Conservation (phyloP, 306 rosid species). For the Citrullus amarus region DNA sequence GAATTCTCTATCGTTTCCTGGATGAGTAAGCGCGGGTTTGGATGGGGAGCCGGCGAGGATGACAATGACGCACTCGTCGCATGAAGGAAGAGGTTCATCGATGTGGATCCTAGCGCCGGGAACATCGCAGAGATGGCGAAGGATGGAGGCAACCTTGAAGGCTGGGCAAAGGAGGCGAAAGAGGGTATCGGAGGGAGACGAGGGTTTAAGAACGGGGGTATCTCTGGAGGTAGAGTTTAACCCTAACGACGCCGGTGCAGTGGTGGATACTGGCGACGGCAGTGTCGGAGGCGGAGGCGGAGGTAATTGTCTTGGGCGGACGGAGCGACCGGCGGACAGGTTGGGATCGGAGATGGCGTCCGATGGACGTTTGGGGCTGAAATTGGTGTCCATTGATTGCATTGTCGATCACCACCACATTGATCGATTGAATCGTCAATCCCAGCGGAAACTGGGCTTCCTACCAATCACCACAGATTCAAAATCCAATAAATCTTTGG, state of each 20-base stretch:
- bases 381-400: conserved; percentile 14
- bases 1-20: conserved; percentile 4
- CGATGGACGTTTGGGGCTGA: conserved; percentile 23
- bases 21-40: conserved; percentile 2
- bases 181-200: conserved; percentile 22
- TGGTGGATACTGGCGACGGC: background rate
- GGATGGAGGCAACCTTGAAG: conserved; percentile 22
- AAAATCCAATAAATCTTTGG: too few relatives aligned
- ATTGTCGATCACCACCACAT: background rate
- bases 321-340: conserved; percentile 28
- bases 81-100: conserved; percentile 25
- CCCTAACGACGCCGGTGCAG: background rate
- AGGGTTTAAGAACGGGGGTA: conserved; percentile 1
- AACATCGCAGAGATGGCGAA: conserved; percentile 17
- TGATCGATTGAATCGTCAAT: background rate
- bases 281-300: background rate
- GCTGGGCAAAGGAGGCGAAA: conserved; percentile 53
- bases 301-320: conserved; percentile 13
- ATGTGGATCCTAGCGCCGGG: conserved; percentile 33
- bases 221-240: conserved; percentile 1
- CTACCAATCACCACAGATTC: background rate
- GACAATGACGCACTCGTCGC: conserved; percentile 41
- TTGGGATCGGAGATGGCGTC: conserved; percentile 15
- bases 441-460: background rate
- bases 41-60: conserved; percentile 17